Conservation (phyloP, 208 protist species). For the Porcisia hertigi region DNA sequence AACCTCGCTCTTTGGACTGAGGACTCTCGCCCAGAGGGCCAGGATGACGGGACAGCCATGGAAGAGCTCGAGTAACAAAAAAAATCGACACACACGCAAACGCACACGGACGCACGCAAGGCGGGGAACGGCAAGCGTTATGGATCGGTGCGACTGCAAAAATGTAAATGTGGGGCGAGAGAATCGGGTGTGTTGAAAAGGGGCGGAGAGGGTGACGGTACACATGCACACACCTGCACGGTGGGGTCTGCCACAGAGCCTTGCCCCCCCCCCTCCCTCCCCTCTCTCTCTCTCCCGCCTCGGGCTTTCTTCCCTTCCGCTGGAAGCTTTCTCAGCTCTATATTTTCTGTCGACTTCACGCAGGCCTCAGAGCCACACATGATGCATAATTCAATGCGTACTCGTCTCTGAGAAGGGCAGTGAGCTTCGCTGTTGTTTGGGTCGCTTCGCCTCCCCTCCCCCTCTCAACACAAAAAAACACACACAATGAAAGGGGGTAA, state of each 20-base stretch:
- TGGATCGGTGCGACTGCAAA: too few relatives aligned
- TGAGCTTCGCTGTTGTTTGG: too few relatives aligned
- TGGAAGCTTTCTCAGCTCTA: too few relatives aligned
- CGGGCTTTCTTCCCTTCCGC: too few relatives aligned
- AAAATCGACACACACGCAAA: background rate
- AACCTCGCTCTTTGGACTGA: conserved; percentile 99
- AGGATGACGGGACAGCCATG: conserved; percentile 85
- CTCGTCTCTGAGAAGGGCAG: too few relatives aligned
- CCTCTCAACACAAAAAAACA: background rate
- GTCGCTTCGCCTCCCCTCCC: too few relatives aligned
- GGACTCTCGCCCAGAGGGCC: conserved; percentile 81
- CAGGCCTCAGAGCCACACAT: too few relatives aligned
- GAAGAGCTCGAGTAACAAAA: conserved; percentile 83
- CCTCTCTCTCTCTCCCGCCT: too few relatives aligned
- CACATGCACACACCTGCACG: background rate
- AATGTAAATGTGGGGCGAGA: too few relatives aligned
- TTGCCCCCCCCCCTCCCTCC: background rate
- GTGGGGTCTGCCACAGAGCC: background rate
- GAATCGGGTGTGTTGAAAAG: too few relatives aligned
- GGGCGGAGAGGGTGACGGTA: conserved; percentile 11
- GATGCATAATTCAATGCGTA: too few relatives aligned
- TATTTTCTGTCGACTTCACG: too few relatives aligned
- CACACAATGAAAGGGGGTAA: background rate
- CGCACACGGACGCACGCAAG: background rate
- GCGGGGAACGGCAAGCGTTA: background rate